phyloP scores from a whole-genome alignment of 768 basidiomycete species.

The Hericium coralloides region DNA sequence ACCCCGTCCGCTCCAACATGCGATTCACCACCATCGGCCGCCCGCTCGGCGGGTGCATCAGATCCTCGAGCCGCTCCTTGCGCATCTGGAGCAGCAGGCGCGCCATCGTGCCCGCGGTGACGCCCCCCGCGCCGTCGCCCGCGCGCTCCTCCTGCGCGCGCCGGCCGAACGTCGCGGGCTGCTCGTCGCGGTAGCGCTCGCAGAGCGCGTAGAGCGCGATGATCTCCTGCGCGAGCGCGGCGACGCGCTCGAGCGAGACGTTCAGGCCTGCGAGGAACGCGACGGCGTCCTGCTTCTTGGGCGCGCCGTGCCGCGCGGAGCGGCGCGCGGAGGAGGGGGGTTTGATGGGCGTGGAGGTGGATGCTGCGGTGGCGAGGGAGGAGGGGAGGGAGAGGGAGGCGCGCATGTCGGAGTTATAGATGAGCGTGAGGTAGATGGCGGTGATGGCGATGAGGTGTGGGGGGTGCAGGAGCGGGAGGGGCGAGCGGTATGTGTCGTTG shows the following conservation, averaged over 20 bases:
- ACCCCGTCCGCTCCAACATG: conserved; percentile 61
- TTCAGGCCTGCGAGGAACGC: conserved; percentile 81
- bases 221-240: conserved; percentile 86
- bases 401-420: conserved; percentile 55
- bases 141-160: conserved; percentile 14
- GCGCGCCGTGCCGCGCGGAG: conserved; percentile 35
- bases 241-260: conserved; percentile 72
- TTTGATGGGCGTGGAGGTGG: conserved; percentile 2
- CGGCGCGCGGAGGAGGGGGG: conserved; percentile 28
- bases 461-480: conserved; percentile 88
- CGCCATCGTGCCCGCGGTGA: conserved; percentile 54
- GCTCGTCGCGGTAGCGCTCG: conserved; percentile 73
- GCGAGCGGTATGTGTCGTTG: conserved; percentile 93
- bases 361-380: conserved; percentile 24
- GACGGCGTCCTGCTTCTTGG: conserved; percentile 57
- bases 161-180: conserved; percentile 22
- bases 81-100: conserved; percentile 57
- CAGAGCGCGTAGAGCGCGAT: conserved; percentile 84
- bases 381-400: conserved; percentile 26
- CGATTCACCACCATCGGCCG: conserved; percentile 57
- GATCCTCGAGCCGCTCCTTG: conserved; percentile 49
- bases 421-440: conserved; percentile 81
- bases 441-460: conserved; percentile 93
- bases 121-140: conserved; percentile 18
- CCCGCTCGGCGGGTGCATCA: conserved; percentile 39